These are phyloP conservation scores for Salix koriyanagi DNA, from an alignment of 345 rosid genomes.

Conservation along the genomic window DNA sequence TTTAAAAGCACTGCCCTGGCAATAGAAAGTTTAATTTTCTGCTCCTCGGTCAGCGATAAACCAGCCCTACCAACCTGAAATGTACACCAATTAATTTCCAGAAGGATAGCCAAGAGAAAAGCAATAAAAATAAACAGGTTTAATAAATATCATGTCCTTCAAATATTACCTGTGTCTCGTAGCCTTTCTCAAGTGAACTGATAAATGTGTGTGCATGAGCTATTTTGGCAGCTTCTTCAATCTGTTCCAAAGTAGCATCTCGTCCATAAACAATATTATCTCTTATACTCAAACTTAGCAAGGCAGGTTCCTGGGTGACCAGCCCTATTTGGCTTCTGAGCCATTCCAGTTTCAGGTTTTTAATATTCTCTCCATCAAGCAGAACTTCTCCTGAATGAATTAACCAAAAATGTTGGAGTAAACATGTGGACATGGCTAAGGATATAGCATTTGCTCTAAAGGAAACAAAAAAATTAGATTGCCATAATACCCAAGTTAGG, in stretches of 20 bases:
- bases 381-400: conserved; percentile 82
- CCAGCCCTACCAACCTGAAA: conserved; percentile 93
- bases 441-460: conserved; percentile 1
- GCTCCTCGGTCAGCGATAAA: conserved; percentile 81
- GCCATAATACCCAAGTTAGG: conserved; percentile 81
- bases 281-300: conserved; percentile 77
- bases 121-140: conserved; percentile 1
- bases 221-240: conserved; percentile 93
- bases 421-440: conserved; percentile 17
- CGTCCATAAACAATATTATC: conserved; percentile 93
- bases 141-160: background rate
- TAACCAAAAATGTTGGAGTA: conserved; percentile 8
- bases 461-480: conserved; percentile 1
- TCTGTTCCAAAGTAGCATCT: conserved; percentile 75
- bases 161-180: conserved; percentile 70
- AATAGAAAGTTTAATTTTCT: conserved; percentile 86
- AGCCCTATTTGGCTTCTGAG: conserved; percentile 93
- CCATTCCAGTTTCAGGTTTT: conserved; percentile 86
- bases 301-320: conserved; percentile 97
- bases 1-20: conserved; percentile 96
- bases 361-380: conserved; percentile 93
- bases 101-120: background rate
- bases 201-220: conserved; percentile 94
- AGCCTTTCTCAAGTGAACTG: conserved; percentile 84
- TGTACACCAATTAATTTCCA: conserved; percentile 10